These are phyloP conservation scores for Candida coquimbonensis DNA, from an alignment of 805 yeast genomes.

Conservation along the genomic window DNA sequence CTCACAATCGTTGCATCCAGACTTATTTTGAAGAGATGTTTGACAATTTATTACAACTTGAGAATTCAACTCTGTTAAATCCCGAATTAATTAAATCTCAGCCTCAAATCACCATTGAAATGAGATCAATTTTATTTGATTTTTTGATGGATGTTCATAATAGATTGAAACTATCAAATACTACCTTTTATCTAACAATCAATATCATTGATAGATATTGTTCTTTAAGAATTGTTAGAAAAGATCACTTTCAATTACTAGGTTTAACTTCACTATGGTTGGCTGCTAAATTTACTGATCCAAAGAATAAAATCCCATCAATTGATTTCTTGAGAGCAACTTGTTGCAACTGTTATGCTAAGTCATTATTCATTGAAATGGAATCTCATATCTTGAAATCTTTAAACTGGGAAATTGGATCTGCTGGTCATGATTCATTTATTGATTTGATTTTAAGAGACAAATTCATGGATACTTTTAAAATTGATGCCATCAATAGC, in stretches of 20 bases:
- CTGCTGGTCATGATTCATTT: slow-evolving; percentile 58
- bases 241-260: slow-evolving; percentile 77
- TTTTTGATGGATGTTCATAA: slow-evolving; percentile 70
- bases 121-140: slow-evolving; percentile 76
- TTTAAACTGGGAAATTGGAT: slow-evolving; percentile 56
- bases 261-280: slow-evolving; percentile 89
- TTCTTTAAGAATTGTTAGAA: slow-evolving; percentile 69
- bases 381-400: slow-evolving; percentile 60
- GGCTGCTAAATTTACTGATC: slow-evolving; percentile 70
- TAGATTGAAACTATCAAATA: slow-evolving; percentile 53
- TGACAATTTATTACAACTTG: slow-evolving; percentile 29
- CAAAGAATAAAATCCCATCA: slow-evolving; percentile 55
- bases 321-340: slow-evolving; percentile 44
- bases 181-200: slow-evolving; percentile 60
- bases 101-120: slow-evolving; percentile 37
- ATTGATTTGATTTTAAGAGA: slow-evolving; percentile 47
- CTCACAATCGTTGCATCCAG: slow-evolving; percentile 35
- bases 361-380: slow-evolving; percentile 53
- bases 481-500: slow-evolving; percentile 33
- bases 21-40: slow-evolving; percentile 40
- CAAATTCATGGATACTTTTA: slow-evolving; percentile 18
- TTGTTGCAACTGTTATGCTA: slow-evolving; percentile 53
- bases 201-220: slow-evolving; percentile 82
- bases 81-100: slow-evolving; percentile 28
- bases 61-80: slow-evolving; percentile 22